A percentile compares a stretch with the other conserved stretches of the same genome.
Conservation (phyloP, 208 protist genomes). For the Wallacemonas sp. region DNA sequence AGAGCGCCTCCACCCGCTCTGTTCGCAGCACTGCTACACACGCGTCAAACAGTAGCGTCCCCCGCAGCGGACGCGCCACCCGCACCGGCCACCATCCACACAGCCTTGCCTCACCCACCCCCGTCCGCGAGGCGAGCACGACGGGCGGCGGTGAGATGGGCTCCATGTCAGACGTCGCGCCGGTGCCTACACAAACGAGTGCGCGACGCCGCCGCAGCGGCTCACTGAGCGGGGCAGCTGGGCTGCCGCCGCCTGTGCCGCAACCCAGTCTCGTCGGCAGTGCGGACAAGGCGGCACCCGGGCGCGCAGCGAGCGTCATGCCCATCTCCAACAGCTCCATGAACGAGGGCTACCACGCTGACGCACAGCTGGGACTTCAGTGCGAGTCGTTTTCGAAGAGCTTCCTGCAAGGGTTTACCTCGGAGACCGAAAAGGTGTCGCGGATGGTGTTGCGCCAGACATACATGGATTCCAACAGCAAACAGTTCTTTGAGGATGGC, state of each 20-base stretch:
- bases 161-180: conserved; percentile 1
- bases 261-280: conserved; percentile 10
- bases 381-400: conserved; percentile 38
- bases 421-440: conserved; percentile 35
- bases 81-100: conserved; percentile 1
- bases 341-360: conserved; percentile 27
- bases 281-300: background rate
- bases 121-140: background rate
- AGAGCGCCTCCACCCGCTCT: background rate
- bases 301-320: conserved; percentile 9
- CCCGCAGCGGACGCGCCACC: conserved; percentile 17
- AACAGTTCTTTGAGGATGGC: conserved; percentile 45
- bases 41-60: conserved; percentile 23
- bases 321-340: conserved; percentile 11
- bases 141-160: background rate
- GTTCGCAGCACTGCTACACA: conserved; percentile 7
- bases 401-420: conserved; percentile 46
- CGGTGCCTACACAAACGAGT: conserved; percentile 12
- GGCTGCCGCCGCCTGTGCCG: background rate
- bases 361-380: conserved; percentile 25
- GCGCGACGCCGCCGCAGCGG: conserved; percentile 29
- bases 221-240: conserved; percentile 15
- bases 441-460: conserved; percentile 33
- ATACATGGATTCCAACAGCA: conserved; percentile 46
- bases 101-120: conserved; percentile 1